phyloP scores from a whole-genome alignment of 148 eudicot genomes.

The Dysphania ambrosioides region DNA sequence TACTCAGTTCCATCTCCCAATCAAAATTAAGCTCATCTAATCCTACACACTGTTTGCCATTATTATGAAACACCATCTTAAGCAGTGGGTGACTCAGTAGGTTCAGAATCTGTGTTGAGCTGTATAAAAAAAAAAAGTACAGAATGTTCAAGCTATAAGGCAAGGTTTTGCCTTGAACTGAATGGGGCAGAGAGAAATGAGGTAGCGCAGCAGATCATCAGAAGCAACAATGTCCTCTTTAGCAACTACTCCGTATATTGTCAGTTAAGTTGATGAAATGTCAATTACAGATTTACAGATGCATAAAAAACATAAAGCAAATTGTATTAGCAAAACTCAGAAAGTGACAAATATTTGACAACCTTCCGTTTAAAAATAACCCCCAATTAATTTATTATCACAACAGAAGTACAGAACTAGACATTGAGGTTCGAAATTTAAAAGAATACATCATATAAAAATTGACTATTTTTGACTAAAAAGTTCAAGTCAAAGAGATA shows the following conservation, averaged over 20 bases:
- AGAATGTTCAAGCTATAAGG: too few relatives aligned
- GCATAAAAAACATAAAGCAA: conserved; percentile 11
- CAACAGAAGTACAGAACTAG: too few relatives aligned
- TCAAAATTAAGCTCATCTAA: conserved; percentile 12
- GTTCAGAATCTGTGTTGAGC: not conserved
- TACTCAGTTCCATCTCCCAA: conserved; percentile 28
- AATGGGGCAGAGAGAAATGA: too few relatives aligned
- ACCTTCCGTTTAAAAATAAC: too few relatives aligned
- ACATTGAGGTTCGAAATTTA: too few relatives aligned
- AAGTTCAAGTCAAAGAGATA: too few relatives aligned
- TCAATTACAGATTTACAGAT: conserved; percentile 10
- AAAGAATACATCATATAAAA: too few relatives aligned
- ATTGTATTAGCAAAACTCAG: not conserved
- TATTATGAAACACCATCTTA: conserved; percentile 7
- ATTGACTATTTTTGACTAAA: too few relatives aligned
- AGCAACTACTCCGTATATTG: conserved; percentile 13
- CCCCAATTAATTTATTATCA: too few relatives aligned
- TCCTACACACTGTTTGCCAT: conserved; percentile 12
- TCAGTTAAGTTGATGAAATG: conserved; percentile 15
- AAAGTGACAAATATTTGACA: too few relatives aligned
- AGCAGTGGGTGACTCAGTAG: not conserved
- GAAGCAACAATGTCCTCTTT: conserved; percentile 9
- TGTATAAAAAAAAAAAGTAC: not conserved
- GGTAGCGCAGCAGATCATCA: too few relatives aligned
- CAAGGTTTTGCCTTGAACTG: too few relatives aligned